Percentiles rank a stretch among this genome's conserved stretches.
Conservation (phyloP, 108 stramenopile genomes). For the Nannochloropsis salina region DNA sequence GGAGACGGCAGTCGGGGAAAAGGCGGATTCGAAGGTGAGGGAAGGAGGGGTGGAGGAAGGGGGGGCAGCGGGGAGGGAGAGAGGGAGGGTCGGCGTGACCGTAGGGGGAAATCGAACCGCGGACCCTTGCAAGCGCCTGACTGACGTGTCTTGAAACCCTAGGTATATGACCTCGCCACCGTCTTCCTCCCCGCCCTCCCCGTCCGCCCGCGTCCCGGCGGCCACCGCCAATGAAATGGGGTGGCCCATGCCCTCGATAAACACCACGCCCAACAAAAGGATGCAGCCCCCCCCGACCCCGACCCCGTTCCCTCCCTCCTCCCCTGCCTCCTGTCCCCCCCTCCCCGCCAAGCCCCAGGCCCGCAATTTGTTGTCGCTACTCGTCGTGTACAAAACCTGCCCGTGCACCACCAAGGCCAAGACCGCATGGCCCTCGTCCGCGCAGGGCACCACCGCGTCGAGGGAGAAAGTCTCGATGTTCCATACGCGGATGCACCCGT, state of each 20-base stretch:
- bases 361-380: neutral
- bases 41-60: neutral
- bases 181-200: neutral
- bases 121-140: neutral
- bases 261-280: neutral
- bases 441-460: conserved; percentile 20
- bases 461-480: conserved; percentile 21
- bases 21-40: neutral
- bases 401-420: conserved; percentile 11
- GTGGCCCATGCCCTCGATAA: neutral
- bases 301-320: neutral
- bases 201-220: neutral
- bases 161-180: neutral
- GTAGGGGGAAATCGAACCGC: neutral
- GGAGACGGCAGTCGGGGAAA: neutral
- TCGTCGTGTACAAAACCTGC: neutral
- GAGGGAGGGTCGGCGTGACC: neutral
- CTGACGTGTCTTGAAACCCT: neutral
- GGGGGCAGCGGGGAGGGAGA: neutral
- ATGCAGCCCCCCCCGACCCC: neutral
- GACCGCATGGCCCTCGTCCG: conserved; percentile 14
- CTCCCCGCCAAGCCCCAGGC: neutral
- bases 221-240: neutral
- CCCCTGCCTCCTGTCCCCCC: neutral
- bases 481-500: conserved; percentile 33